Evolutionary conservation across 306 rosid genomes (phyloP).

Genomic region (Acacia crassicarpa): DNA sequence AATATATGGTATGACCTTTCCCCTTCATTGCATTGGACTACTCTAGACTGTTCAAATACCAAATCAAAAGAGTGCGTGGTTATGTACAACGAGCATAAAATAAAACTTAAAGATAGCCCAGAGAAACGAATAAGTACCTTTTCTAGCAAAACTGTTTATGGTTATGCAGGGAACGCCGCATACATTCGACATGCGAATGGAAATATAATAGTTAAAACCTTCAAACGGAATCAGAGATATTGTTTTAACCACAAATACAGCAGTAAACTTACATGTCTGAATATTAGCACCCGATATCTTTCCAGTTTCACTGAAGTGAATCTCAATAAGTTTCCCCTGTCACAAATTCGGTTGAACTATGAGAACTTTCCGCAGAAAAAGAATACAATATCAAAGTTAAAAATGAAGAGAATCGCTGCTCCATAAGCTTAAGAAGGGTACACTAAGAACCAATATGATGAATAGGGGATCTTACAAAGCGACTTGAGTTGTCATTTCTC

Average conservation of each 20-base stretch:
- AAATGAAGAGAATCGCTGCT: background rate
- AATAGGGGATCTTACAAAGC: constrained; percentile 59
- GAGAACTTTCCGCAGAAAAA: constrained; percentile 8
- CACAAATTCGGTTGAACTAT: constrained; percentile 28
- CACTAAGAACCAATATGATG: background rate
- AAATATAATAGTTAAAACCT: constrained; percentile 37
- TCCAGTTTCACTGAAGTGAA: constrained; percentile 77
- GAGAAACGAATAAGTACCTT: constrained; percentile 51
- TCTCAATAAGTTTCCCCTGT: constrained; percentile 76
- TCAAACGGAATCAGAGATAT: background rate
- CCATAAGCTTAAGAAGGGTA: constrained; percentile 6
- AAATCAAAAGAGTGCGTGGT: background rate
- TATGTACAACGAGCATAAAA: background rate
- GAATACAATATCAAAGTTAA: background rate
- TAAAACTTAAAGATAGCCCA: constrained; percentile 17
- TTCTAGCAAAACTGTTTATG: constrained; percentile 70
- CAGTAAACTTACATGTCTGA: constrained; percentile 68
- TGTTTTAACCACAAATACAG: constrained; percentile 14
- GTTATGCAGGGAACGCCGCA: constrained; percentile 6
- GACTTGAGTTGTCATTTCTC: constrained; percentile 85
- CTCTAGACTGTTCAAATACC: constrained; percentile 60
- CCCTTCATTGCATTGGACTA: constrained; percentile 78
- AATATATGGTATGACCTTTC: constrained; percentile 80
- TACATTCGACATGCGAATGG: constrained; percentile 9
- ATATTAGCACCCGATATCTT: constrained; percentile 75